Percentiles rank a stretch among this genome's conserved stretches.
Evolutionary conservation across 257 asterid genomes (phyloP).

Genomic region (Salvia hispanica): DNA sequence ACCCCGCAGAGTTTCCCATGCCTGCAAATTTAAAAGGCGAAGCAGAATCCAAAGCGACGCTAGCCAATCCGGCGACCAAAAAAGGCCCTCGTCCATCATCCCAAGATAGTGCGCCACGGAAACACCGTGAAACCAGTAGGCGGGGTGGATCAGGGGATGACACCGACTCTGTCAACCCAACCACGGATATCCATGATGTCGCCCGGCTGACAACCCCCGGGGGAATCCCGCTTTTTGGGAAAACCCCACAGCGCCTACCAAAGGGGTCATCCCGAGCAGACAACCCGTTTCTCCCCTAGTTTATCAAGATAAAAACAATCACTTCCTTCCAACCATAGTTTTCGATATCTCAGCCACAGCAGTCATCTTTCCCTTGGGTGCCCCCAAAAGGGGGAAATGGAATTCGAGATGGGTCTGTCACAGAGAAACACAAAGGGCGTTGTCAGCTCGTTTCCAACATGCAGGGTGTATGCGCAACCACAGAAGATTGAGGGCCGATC

Average conservation of each 20-base stretch:
- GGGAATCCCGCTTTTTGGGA: constrained; percentile 57
- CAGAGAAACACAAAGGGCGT: constrained; percentile 82
- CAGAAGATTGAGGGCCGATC: constrained; percentile 86
- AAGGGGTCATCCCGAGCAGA: constrained; percentile 67
- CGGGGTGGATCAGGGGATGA: constrained; percentile 64
- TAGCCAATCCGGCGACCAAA: constrained; percentile 87
- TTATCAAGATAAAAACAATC: constrained; percentile 64
- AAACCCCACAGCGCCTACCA: constrained; percentile 55
- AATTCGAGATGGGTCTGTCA: constrained; percentile 81
- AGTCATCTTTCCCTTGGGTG: constrained; percentile 76
- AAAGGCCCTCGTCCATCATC: constrained; percentile 72
- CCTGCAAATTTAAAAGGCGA: constrained; percentile 33
- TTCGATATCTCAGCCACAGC: constrained; percentile 66
- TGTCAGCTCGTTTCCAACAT: constrained; percentile 67
- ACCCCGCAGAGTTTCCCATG: constrained; percentile 46
- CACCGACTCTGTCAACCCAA: constrained; percentile 59
- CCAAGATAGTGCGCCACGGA: constrained; percentile 56
- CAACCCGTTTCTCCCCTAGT: constrained; percentile 84
- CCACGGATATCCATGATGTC: constrained; percentile 58
- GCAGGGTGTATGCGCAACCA: constrained; percentile 72
- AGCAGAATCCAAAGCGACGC: constrained; percentile 61
- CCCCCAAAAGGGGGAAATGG: constrained; percentile 77
- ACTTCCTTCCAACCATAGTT: constrained; percentile 81
- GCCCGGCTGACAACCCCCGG: constrained; percentile 36
- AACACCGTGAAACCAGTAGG: constrained; percentile 47